Base-by-base conservation (phyloP, 345 rosid species). In the Zanthoxylum bungeanum region DNA sequence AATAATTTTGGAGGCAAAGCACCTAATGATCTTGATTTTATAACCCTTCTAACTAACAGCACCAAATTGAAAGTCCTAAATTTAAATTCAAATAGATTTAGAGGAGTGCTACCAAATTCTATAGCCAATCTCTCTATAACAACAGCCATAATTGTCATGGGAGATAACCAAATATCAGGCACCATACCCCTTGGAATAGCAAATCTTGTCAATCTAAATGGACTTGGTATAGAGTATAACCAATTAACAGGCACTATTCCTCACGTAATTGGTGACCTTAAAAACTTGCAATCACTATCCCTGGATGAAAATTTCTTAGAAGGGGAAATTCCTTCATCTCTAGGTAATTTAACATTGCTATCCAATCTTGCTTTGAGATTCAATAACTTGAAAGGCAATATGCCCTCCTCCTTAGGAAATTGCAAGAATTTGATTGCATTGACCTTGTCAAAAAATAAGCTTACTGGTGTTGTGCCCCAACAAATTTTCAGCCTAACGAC, bases 151-250 rank as follows among this genome's bases (percentile, higher is more conserved):
- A n/a, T 67, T 5, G 0, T 1, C 36, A 25, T 69, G 28, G 56
- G 31, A 40, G 1, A 0, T 44, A 75, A 69, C 56, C 19, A 11
- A n/a, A 19, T 64, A 7, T 39, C 52, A 1, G 71, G 71, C 6
- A 39, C 9, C 33, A 70, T 69, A 55, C 79, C 79, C 3, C 7
- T 25, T 7, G 36, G 22, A 16, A 76, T 76, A 5, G 67, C 66
- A 9, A 33, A 64, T n/a, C 27, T 51, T 51, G 56, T 21, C 12
- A 51, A 51, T 21, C 12, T 42, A 12, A 42, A 42, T 42, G 0
- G 11, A 4, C 47, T 42, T 0, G 47, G 0, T 12, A 42, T 42
- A 12, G 47, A 42, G 0, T 42, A 0, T 42, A 42, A 0, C 47
- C 47, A 14, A 0, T 0, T 42, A 42, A 42, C 47, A 11, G 19